Percentiles rank a stretch among this genome's conserved stretches.
Evolutionary conservation across 176 grass and related monocot species (phyloP).

Genomic region (Juncus effusus): DNA sequence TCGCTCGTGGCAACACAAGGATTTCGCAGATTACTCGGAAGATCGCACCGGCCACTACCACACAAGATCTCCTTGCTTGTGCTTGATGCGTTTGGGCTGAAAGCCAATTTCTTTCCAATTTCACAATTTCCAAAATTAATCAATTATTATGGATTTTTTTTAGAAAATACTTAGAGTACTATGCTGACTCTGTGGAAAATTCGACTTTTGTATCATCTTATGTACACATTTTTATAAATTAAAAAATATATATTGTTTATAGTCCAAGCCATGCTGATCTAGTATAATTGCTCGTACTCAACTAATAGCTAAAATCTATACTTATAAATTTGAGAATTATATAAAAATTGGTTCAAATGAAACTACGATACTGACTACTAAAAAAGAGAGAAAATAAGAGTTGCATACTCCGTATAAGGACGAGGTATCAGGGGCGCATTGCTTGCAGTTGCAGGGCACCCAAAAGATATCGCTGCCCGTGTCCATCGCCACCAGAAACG

Average conservation of each 20-base stretch:
- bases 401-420: constrained; percentile 23
- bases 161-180: too few species aligned
- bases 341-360: background rate
- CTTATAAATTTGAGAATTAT: background rate
- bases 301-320: too few species aligned
- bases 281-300: too few species aligned
- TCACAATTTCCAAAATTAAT: background rate
- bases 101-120: constrained; percentile 6
- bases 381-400: constrained; percentile 1
- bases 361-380: background rate
- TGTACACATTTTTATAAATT: background rate
- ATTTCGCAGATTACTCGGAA: background rate
- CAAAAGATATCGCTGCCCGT: constrained; percentile 88
- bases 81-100: constrained; percentile 47
- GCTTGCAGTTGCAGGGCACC: constrained; percentile 86
- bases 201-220: background rate
- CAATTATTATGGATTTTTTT: too few species aligned
- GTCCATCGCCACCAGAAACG: constrained; percentile 80
- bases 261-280: too few species aligned
- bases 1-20: constrained; percentile 25
- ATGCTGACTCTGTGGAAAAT: background rate
- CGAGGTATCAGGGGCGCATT: constrained; percentile 37
- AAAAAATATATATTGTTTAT: background rate
- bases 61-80: constrained; percentile 69
- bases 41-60: constrained; percentile 40